A percentile compares a stretch with the other conserved stretches of the same genome.
Evolutionary conservation across 192 early-diverging fungal species (phyloP).

Genomic region (Geranomyces michiganensis): DNA sequence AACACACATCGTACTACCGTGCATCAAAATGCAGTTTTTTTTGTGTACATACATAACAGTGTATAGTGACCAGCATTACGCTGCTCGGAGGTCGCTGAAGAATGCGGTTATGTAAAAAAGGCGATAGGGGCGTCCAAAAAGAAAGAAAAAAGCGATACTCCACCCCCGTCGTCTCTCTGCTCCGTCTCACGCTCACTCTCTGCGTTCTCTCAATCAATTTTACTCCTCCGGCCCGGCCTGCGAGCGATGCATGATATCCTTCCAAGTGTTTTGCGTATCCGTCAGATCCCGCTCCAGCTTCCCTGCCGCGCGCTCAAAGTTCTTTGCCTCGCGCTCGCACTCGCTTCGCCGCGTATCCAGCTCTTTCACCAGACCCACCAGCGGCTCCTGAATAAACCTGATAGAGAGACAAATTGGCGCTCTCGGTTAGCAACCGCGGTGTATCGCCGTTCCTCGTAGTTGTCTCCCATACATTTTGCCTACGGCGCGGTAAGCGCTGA

Average conservation of each 20-base stretch:
- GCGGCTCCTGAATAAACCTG: constrained; percentile 63
- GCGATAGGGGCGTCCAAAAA: too few relatives aligned
- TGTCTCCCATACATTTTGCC: constrained; percentile 66
- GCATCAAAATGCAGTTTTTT: too few relatives aligned
- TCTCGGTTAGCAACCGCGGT: constrained; percentile 5
- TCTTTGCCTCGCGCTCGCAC: constrained; percentile 50
- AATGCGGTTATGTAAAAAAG: too few relatives aligned
- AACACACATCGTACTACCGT: too few relatives aligned
- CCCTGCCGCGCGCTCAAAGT: constrained; percentile 55
- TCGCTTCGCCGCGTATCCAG: constrained; percentile 43
- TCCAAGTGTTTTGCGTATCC: constrained; percentile 46
- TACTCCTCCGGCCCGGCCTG: neutral
- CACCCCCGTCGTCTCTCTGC: too few relatives aligned
- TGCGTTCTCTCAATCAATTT: neutral
- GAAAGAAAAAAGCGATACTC: too few relatives aligned
- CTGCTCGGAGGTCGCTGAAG: too few relatives aligned
- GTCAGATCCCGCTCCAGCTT: constrained; percentile 65
- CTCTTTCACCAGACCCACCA: constrained; percentile 46
- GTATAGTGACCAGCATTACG: too few relatives aligned
- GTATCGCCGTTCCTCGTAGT: constrained; percentile 8
- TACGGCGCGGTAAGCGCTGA: constrained; percentile 70
- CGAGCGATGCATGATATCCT: constrained; percentile 19
- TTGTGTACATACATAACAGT: too few relatives aligned
- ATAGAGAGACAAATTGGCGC: neutral
- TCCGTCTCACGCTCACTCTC: too few relatives aligned